These are phyloP conservation scores for Aspergillus sp. DNA, from an alignment of 2,329 filamentous ascomycete genomes.

Conservation along the genomic window DNA sequence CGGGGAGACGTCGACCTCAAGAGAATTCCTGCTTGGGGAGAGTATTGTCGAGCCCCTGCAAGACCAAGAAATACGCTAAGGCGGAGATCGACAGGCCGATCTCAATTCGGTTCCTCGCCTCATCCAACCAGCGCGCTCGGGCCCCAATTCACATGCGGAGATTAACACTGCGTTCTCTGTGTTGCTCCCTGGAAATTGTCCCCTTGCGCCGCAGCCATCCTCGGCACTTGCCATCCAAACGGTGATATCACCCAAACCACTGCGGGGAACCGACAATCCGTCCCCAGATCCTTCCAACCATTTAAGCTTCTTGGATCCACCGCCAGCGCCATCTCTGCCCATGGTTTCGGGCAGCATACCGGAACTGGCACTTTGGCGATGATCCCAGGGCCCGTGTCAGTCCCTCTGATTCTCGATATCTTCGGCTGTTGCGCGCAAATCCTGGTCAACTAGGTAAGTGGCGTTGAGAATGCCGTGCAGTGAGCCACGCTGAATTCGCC, in stretches of 20 bases:
- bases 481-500: not conserved
- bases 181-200: not conserved
- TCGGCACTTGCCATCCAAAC: not conserved
- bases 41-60: not conserved
- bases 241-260: not conserved
- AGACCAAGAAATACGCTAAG: constrained; percentile 5
- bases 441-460: not conserved
- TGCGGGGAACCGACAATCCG: not conserved
- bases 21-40: not conserved
- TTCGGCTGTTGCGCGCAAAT: not conserved
- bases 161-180: not conserved
- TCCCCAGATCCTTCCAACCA: not conserved
- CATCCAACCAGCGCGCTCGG: not conserved
- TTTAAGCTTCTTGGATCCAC: constrained; percentile 6
- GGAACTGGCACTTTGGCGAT: not conserved
- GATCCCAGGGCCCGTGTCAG: not conserved
- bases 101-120: not conserved
- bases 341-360: constrained; percentile 5
- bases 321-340: not conserved
- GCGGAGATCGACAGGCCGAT: constrained; percentile 15
- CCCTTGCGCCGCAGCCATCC: not conserved
- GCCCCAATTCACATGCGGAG: constrained; percentile 12
- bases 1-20: constrained; percentile 13
- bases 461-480: not conserved
- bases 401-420: not conserved